Evolutionary conservation across 371 early-diverging fungal species (phyloP).

Genomic region (Thermomucor indicae-seudaticae): DNA sequence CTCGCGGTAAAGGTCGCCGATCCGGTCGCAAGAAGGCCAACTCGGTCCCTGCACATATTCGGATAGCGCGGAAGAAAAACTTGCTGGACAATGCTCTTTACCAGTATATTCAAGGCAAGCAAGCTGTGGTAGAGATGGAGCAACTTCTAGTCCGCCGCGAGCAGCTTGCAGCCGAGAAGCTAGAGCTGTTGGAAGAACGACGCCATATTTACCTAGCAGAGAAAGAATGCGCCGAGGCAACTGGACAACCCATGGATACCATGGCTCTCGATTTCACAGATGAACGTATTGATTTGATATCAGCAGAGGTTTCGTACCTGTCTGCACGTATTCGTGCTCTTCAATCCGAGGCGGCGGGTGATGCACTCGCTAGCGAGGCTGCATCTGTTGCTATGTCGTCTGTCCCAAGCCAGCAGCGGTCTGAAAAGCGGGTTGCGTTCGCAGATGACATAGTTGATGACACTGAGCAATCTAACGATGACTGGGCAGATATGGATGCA

Average conservation of each 20-base stretch:
- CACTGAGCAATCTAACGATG: slow-evolving; percentile 11
- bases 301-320: slow-evolving; percentile 77
- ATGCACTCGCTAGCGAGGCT: slow-evolving; percentile 42
- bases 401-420: slow-evolving; percentile 11
- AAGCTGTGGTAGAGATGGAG: slow-evolving; percentile 49
- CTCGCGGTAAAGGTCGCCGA: slow-evolving; percentile 12
- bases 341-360: slow-evolving; percentile 68
- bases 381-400: slow-evolving; percentile 28
- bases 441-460: slow-evolving; percentile 41
- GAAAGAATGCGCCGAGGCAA: slow-evolving; percentile 49
- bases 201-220: slow-evolving; percentile 63
- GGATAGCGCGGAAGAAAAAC: slow-evolving; percentile 52
- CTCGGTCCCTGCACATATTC: slow-evolving; percentile 36
- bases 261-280: slow-evolving; percentile 68
- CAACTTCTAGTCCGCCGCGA: slow-evolving; percentile 52
- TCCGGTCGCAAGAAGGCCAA: slow-evolving; percentile 41
- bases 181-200: slow-evolving; percentile 68
- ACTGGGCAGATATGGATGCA: slow-evolving; percentile 42
- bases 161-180: slow-evolving; percentile 63
- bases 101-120: slow-evolving; percentile 49
- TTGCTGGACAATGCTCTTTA: slow-evolving; percentile 58
- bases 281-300: slow-evolving; percentile 79
- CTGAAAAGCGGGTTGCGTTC: slow-evolving; percentile 41
- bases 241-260: slow-evolving; percentile 47
- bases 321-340: slow-evolving; percentile 68